Evolutionary conservation across 192 early-diverging fungal species (phyloP), one percentile per base, ranked within the genome.

Genomic region (Lunasporangiospora selenospora): DNA sequence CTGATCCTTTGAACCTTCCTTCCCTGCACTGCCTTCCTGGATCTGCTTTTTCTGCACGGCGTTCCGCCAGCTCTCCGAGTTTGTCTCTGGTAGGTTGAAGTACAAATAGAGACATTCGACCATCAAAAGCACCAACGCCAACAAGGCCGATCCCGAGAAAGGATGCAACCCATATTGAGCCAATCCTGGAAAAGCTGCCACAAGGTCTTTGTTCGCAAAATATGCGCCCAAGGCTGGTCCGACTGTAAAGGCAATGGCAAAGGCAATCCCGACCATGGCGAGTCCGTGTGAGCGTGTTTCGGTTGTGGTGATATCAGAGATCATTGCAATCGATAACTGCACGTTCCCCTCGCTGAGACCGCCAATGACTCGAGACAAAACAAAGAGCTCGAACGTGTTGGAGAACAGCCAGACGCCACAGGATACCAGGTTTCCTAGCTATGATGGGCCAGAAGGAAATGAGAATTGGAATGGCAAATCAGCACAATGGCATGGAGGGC

Each of bases 291-390:
- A 96, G 21, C 97, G 65, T 1, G 82, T 88, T 55, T 87, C 79
- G 0, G 82, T 77, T 0, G 90, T 88, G 0, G 97, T 97, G 44
- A 98, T 84, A 63, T 99, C 97, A 16, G 94, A 91, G 38, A 99
- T 95, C 67, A 97, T 95, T 1, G 97, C 95, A 36, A 94, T 93
- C 3, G 91, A 93, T 40, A 99, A 86, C 78, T 99, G 97, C 15
- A 99, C 94, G 62, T 99, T 99, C 40, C 97, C 97, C 67, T 99
- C 97, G 47, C 92, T 95, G 53, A 99, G 79, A 11, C 97, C 97
- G 4, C 91, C 97, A 39, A 99, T 83, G 38, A 97, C 76, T 10
- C 97, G 80, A 6, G 95, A 90, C 6, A 87, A 62, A 27, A 99
- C 83, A 69, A 99, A 99, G 29, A 82, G 65, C 38, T 85, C 80